Percentiles rank a stretch among this genome's conserved stretches.
phyloP scores from a whole-genome alignment of 1,284 basidiomycete genomes.

The Apiotrichum montevideense region DNA sequence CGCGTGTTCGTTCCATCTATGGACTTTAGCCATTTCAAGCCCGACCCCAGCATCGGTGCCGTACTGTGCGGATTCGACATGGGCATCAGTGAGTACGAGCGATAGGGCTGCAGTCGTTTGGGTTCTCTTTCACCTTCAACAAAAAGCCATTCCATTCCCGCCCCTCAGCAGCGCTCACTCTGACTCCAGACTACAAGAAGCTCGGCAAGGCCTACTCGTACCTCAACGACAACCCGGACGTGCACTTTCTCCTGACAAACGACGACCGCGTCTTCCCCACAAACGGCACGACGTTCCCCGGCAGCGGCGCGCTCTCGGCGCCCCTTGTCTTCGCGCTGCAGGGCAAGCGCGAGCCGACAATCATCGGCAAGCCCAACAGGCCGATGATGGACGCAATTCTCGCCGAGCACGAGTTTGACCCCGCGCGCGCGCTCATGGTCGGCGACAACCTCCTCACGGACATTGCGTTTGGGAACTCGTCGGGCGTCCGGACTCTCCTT shows the following conservation, averaged over 20 bases:
- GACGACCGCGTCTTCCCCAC: constrained; percentile 85
- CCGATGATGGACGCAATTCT: constrained; percentile 94
- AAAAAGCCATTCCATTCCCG: too few relatives aligned
- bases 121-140: not conserved
- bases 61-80: constrained; percentile 79
- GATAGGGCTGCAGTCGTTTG: not conserved
- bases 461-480: constrained; percentile 72
- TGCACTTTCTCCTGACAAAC: constrained; percentile 87
- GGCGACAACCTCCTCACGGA: constrained; percentile 95
- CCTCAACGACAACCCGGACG: constrained; percentile 68
- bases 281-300: constrained; percentile 67
- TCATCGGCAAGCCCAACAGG: constrained; percentile 84
- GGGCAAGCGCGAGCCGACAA: constrained; percentile 59
- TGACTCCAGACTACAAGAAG: constrained; percentile 73
- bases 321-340: constrained; percentile 69
- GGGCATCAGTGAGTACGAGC: constrained; percentile 38
- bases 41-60: constrained; percentile 76
- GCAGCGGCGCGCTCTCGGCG: constrained; percentile 72
- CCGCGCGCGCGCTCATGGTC: constrained; percentile 80
- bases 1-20: constrained; percentile 66
- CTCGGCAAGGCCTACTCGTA: constrained; percentile 90
- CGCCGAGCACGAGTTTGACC: constrained; percentile 88
- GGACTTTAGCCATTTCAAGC: constrained; percentile 60
- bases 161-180: not conserved
- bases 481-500: constrained; percentile 77